These are phyloP conservation scores for Sporobolomyces phaffii DNA, from an alignment of 768 basidiomycete genomes.

Conservation along the genomic window DNA sequence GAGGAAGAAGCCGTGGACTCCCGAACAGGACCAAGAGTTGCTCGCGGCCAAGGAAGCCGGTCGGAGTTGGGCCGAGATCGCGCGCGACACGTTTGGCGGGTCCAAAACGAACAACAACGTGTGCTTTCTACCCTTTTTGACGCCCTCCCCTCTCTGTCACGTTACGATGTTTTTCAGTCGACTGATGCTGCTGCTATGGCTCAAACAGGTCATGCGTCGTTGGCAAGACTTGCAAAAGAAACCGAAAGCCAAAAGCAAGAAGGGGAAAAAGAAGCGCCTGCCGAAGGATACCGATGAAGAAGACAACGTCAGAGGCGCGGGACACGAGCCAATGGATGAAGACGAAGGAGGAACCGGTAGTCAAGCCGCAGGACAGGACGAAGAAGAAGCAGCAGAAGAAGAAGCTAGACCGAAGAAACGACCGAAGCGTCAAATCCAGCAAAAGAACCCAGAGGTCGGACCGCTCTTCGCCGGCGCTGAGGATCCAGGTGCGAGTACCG, in stretches of 20 bases:
- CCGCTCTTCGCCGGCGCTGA: neutral
- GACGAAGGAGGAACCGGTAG: no score
- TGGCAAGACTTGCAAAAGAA: slow-evolving; percentile 7
- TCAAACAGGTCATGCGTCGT: slow-evolving; percentile 18
- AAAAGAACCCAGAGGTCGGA: neutral
- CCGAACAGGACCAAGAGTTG: slow-evolving; percentile 24
- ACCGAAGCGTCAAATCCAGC: neutral
- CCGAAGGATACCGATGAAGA: neutral
- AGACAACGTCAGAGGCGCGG: neutral
- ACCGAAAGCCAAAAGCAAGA: neutral
- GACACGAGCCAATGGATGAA: no score
- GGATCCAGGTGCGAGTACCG: no score
- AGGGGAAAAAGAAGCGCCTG: neutral
- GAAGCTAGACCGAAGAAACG: neutral
- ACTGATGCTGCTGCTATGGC: neutral
- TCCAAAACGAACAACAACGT: slow-evolving; percentile 19
- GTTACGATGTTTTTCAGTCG: no score
- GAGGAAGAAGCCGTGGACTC: slow-evolving; percentile 18
- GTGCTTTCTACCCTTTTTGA: neutral
- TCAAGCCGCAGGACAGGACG: no score
- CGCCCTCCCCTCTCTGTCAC: no score
- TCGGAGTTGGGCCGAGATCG: slow-evolving; percentile 23
- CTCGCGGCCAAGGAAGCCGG: slow-evolving; percentile 9
- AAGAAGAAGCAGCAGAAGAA: neutral
- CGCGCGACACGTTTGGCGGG: neutral